Evolutionary conservation across 495 filamentous ascomycete species (phyloP), one percentile per base, ranked within the genome.

Genomic region (Trichoderma erinaceum): DNA sequence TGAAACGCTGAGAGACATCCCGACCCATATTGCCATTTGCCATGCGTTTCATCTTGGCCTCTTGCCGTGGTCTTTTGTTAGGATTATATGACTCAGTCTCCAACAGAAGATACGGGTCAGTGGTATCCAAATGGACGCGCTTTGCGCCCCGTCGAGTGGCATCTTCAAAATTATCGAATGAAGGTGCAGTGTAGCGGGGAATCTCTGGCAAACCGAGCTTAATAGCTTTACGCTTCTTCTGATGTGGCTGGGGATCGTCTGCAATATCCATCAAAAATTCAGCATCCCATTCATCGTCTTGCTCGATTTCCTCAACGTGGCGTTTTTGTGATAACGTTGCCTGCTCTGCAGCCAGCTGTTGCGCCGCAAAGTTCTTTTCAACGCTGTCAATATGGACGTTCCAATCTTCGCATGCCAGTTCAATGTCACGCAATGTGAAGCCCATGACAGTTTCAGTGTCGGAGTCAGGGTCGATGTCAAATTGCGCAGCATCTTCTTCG

Each of bases 81-180:
- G 83, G 80, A 32, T 83, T 78, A 2, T 77, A 80, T 46, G 87
- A 85, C 12, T 74, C 70, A n/a, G 77, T 76, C 3, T 77, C 76
- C 32, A 98, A 81, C 2, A 99, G 83, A 32, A 99, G 84, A 69
- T 92, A 85, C 0, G 92, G 92, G 74, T 99, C 95, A 70, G 93
- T 93, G 70, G 96, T 83, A 71, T 98, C 92, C n/a, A 99, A 84
- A 1, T 85, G 84, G 56, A 96, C 88, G 43, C 83, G 86, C 75
- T 91, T 92, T 29, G 89, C 88, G 68, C 93, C 78, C 68, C 86
- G 85, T 4, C 87, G 79, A 5, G 89, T 91, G 18, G 85, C 83
- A 71, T 87, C 82, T 65, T 83, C 78, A 41, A 86, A 85, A 69
- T 80, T 73, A 66, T 86, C 83, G 61, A 87, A 76, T 69, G 79